These are phyloP conservation scores for Arthrinium puccinioides DNA, from an alignment of 2,329 filamentous ascomycete species.

Conservation along the genomic window DNA sequence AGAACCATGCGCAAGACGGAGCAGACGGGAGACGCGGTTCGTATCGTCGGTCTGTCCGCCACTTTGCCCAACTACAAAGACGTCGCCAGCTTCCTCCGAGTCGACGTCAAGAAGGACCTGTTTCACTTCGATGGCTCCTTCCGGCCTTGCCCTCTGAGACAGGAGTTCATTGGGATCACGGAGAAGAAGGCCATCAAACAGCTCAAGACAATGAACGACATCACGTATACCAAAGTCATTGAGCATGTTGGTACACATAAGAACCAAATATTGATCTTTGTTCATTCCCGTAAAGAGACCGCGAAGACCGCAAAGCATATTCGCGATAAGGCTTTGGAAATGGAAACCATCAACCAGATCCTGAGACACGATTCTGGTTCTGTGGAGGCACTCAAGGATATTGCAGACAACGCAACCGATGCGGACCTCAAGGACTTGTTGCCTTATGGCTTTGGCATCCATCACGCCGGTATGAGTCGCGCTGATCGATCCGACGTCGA, in stretches of 20 bases:
- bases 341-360: constrained; percentile 95
- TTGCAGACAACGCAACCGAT: constrained; percentile 76
- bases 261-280: constrained; percentile 98
- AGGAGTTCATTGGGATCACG: constrained; percentile 95
- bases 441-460: constrained; percentile 95
- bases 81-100: constrained; percentile 89
- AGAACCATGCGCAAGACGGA: constrained; percentile 89
- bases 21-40: constrained; percentile 87
- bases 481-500: constrained; percentile 94
- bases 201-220: constrained; percentile 98
- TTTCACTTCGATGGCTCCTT: constrained; percentile 97
- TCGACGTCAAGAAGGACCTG: constrained; percentile 75
- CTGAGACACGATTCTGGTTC: constrained; percentile 87
- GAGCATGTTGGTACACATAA: constrained; percentile 89
- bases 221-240: constrained; percentile 94
- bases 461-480: constrained; percentile 95
- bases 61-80: constrained; percentile 95
- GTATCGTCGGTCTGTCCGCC: constrained; percentile 86
- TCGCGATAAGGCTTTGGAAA: constrained; percentile 91
- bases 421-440: constrained; percentile 86
- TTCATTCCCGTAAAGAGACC: constrained; percentile 96
- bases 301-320: constrained; percentile 96
- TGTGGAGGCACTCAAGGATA: constrained; percentile 79
- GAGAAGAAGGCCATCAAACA: constrained; percentile 99
- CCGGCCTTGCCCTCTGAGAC: constrained; percentile 86